Evolutionary conservation across 208 protist species (phyloP), one percentile per base, ranked within the genome.

Genomic region (Crithidia expoeki): DNA sequence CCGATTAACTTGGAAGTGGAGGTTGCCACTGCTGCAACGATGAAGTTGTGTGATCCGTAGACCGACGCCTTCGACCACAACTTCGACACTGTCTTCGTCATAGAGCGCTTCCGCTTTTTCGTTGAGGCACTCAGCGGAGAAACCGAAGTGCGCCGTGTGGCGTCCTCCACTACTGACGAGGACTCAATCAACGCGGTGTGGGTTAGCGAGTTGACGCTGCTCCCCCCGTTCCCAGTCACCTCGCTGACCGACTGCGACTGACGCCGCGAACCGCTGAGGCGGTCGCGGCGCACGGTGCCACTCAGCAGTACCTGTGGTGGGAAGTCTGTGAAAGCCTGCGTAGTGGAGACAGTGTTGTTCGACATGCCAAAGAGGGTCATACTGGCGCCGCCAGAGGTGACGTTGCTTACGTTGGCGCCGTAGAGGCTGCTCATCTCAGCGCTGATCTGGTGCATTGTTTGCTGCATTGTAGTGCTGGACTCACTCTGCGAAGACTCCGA

Each of bases 1-100:
- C n/a, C n/a, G n/a, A n/a, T n/a, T n/a, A 12, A 42, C 10, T 42
- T 12, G 36, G 36, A 42, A 42, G 36, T 12, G 12, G 36, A 42
- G 12, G 10, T 42, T n/a, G n/a, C n/a, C n/a, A n/a, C 42, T n/a
- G 16, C 16, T n/a, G 47, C 47, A 2, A 44, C 42, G 36, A 46
- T 67, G 5, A 47, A 57, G 30, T 17, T 55, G 6, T 23, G 46
- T 2, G 46, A 56, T 2, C 32, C 21, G 21, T 21, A 21, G 27
- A 2, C 25, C 25, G 60, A 53, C 28, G 28, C 23, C 47, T 53
- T 40, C 4, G 61, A 57, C 33, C 46, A 57, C 46, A 67, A 23
- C 61, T 47, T 44, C 23, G 61, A 17, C 33, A 67, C 30, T 1
- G 61, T 34, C 16, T 23, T 19, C 5, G 23, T 19, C 1, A 57